Evolutionary conservation across 495 filamentous ascomycete genomes (phyloP), one percentile per base, ranked within the genome.

Genomic region (Neurospora sp.): DNA sequence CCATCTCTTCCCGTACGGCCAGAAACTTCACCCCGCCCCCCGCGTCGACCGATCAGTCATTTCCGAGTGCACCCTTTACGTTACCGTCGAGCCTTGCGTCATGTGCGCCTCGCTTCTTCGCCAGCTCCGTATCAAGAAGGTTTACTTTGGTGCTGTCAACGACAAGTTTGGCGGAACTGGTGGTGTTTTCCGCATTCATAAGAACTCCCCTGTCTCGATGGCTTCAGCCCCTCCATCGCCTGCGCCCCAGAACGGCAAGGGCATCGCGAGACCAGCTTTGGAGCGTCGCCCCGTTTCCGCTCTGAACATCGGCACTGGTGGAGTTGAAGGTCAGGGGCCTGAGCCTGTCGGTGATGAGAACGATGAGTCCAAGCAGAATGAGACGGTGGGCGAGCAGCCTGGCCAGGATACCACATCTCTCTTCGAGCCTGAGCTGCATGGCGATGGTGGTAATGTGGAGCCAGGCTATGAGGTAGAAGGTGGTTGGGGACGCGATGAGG

Each of bases 101-200:
- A 99, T 99, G 96, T 99, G 96, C 78, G 95, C 96, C 3, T 94
- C 93, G n/a, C 87, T 94, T 38, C 86, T 99, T 40, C 89, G 92
- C 39, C 96, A 98, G 79, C 88, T 93, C 70, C 85, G 87, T 7
- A 91, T 99, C 78, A 86, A 90, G 71, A 89, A 87, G 70, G 96
- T 98, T 3, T 98, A 92, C 81, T 98, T 92, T 81, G 96, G 96
- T n/a, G 96, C 94, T 73, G 85, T 89, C 68, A 99, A 99, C 83
- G 96, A 98, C 77, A 91, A 95, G 66, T 99, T 99, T 83, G 96
- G 96, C 18, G 96, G 96, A 39, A 96, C 92, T 59, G 96, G 96
- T 8, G 94, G 96, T 42, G 95, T 98, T 2, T 86, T 99, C 77
- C 88, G 87, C 40, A 85, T 98, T 38, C 94, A 98, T 80, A 88